Conservation (phyloP, 2,329 filamentous ascomycete species). For the Colletotrichum melonis region DNA sequence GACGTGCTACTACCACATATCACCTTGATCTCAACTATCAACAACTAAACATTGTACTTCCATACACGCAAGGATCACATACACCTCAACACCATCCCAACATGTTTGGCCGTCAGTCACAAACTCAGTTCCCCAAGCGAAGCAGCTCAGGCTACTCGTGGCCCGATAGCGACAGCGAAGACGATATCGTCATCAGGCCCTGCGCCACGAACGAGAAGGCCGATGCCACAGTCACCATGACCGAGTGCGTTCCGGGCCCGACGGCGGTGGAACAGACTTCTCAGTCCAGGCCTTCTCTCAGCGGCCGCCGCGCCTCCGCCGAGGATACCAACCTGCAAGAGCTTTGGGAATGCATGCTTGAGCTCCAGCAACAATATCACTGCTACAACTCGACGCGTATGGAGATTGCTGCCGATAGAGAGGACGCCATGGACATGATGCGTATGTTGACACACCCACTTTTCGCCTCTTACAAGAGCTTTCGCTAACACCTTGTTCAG, state of each 20-base stretch:
- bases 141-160: slow-evolving; percentile 30
- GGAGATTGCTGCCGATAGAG: slow-evolving; percentile 36
- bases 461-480: too few species aligned
- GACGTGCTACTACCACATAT: background rate
- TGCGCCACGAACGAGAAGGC: slow-evolving; percentile 29
- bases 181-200: slow-evolving; percentile 33
- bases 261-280: background rate
- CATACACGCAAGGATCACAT: background rate
- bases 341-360: slow-evolving; percentile 37
- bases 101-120: slow-evolving; percentile 25
- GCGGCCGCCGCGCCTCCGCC: slow-evolving; percentile 28
- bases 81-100: background rate
- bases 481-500: slow-evolving; percentile 22
- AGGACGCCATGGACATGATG: slow-evolving; percentile 35
- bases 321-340: slow-evolving; percentile 30
- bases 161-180: slow-evolving; percentile 35
- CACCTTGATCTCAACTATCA: background rate
- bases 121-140: slow-evolving; percentile 20
- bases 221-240: slow-evolving; percentile 31
- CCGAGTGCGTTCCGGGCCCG: slow-evolving; percentile 24
- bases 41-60: background rate
- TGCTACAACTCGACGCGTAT: slow-evolving; percentile 38
- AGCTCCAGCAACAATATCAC: slow-evolving; percentile 36
- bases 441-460: slow-evolving; percentile 14
- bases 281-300: slow-evolving; percentile 12